A percentile compares a stretch with the other conserved stretches of the same genome.
These are phyloP conservation scores for Exophiala sp. DNA, from an alignment of 2,329 filamentous ascomycete species.

Conservation along the genomic window DNA sequence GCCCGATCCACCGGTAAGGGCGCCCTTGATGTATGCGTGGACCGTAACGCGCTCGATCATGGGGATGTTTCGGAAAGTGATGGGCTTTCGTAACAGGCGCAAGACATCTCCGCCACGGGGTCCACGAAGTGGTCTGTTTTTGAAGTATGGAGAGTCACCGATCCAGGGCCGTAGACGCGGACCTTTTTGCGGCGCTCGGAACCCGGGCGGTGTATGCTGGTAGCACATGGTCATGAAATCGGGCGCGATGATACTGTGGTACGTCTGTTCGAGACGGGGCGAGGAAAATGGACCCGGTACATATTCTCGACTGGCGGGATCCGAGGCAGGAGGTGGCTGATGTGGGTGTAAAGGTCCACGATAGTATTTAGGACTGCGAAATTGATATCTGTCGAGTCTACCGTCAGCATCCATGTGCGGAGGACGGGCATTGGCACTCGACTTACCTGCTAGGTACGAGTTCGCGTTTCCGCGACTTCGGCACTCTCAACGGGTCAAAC, in stretches of 20 bases:
- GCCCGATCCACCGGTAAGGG: conserved; percentile 63
- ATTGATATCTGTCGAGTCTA: conserved; percentile 69
- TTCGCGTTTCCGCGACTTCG: conserved; percentile 35
- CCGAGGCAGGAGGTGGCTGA: conserved; percentile 77
- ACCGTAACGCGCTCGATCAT: conserved; percentile 74
- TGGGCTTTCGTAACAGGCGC: conserved; percentile 48
- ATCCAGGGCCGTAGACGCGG: conserved; percentile 79
- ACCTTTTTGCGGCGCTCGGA: conserved; percentile 50
- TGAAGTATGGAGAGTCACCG: conserved; percentile 86
- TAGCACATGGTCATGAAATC: conserved; percentile 89
- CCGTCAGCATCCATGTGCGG: neutral
- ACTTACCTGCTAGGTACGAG: conserved; percentile 39
- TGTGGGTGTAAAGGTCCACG: conserved; percentile 89
- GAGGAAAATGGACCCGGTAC: conserved; percentile 84
- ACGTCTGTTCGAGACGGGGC: conserved; percentile 84
- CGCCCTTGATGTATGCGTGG: conserved; percentile 65
- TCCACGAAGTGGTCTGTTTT: conserved; percentile 77
- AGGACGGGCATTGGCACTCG: neutral
- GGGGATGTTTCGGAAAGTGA: conserved; percentile 78
- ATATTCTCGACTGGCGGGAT: conserved; percentile 82
- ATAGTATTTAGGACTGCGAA: conserved; percentile 88
- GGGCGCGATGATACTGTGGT: conserved; percentile 73
- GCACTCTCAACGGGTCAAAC: conserved; percentile 47
- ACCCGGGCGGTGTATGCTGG: conserved; percentile 75
- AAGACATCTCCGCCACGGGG: conserved; percentile 68